Evolutionary conservation across 2,329 filamentous ascomycete species (phyloP), one percentile per base, ranked within the genome.

Genomic region (Aspergillus aculeatus): DNA sequence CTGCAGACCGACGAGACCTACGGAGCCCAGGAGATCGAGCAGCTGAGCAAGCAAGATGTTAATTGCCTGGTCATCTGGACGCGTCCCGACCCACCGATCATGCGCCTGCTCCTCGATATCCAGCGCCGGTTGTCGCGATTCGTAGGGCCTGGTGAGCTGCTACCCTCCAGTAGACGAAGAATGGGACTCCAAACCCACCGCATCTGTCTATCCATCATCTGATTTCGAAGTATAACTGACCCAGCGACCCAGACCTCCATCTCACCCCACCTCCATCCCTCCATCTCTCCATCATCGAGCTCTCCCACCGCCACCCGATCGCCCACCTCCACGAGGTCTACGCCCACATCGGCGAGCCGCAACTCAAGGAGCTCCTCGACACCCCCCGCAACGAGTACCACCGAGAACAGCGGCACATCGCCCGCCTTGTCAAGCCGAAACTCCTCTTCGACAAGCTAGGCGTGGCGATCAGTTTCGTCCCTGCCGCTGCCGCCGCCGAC

Each of bases 61-160:
- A 52, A 53, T 21, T 52, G 49, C 48, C 24, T 57, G 19, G 56
- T 57, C 23, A 32, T 57, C 16, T 57, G 49, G 56, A 44, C 56
- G 23, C 56, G 56, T 24, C 56, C 49, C 5, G 56, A 53, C 32
- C 31, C 19, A 7, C 38, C 7, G n/a, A 57, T 38, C 10, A 24
- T 49, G 12, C n/a, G n/a, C 10, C 3, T 53, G 49, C 56, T 57
- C 3, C n/a, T n/a, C 21, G 50, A 51, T 9, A 57, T 57, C 21
- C 55, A 57, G n/a, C 31, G 3, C 12, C 49, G 49, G 6, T 38
- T 57, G 14, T 35, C 35, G 19, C n/a, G 47, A 16, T 29, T 38
- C 26, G 56, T 53, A 24, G 56, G 56, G 48, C 26, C 35, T 5
- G 49, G 49, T 57, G 47, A 53, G 56, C 53, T 14, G 14, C 44